Evolutionary conservation across 108 stramenopile genomes (phyloP).

Genomic region (Aurantiochytrium sp.): DNA sequence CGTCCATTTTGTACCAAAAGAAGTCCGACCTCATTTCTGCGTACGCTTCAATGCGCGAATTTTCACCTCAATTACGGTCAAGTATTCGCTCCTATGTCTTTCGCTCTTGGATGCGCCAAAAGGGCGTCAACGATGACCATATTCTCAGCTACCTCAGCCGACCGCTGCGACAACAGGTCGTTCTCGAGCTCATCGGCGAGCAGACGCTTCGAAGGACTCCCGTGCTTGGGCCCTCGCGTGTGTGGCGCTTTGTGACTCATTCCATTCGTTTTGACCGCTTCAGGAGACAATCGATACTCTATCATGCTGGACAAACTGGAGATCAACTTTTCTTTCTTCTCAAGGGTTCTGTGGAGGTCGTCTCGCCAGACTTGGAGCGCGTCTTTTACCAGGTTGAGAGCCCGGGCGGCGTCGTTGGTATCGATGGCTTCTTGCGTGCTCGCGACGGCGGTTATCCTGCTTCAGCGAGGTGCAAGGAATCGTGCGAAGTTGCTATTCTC

Average conservation of each 20-base stretch:
- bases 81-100: constrained; percentile 42
- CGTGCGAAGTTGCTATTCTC: neutral
- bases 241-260: neutral
- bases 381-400: neutral
- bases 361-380: neutral
- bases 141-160: constrained; percentile 32
- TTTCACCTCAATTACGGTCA: constrained; percentile 31
- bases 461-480: neutral
- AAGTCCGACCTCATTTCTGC: constrained; percentile 37
- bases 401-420: neutral
- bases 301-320: neutral
- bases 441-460: neutral
- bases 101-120: constrained; percentile 44
- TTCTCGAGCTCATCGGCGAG: neutral
- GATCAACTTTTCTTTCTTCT: neutral
- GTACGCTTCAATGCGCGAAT: constrained; percentile 29
- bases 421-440: neutral
- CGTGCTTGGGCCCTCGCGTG: neutral
- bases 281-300: neutral
- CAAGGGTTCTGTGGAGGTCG: neutral
- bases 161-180: neutral
- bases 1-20: constrained; percentile 44
- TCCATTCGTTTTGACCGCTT: neutral
- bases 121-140: constrained; percentile 39
- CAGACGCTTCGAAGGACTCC: neutral